Evolutionary conservation across 2,329 filamentous ascomycete genomes (phyloP), one percentile per base, ranked within the genome.

Genomic region (Penicillium sp.): DNA sequence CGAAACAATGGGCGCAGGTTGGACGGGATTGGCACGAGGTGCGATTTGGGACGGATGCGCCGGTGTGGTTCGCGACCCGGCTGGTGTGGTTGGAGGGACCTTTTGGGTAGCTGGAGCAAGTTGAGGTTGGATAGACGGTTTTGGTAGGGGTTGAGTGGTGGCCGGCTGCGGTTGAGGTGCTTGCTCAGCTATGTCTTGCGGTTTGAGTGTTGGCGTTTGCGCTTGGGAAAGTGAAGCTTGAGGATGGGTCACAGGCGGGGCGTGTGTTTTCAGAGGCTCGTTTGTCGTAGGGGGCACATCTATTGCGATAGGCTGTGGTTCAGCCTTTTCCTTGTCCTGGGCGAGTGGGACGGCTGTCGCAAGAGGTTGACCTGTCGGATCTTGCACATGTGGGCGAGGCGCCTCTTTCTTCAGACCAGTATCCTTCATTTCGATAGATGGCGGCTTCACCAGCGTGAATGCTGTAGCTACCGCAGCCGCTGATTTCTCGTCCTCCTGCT

Each of bases 401-500:
- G 47, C 52, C 55, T 67, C 64, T 31, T 61, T 51, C 55, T 69
- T 69, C 16, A 62, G 58, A 57, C 70, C 69, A 44, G 71, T 31
- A 44, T 69, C 64, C 67, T 67, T 69, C 11, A 62, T 61, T 37
- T 69, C 66, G 19, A 53, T 58, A 36, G 59, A 49, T 36, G 56
- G 57, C 8, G 38, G 50, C 50, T 66, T 63, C 36, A 58, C 48
- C 8, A 55, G 37, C 19, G 50, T 37, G 22, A 54, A 22, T 12
- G 53, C 17, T n/a, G 52, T 46, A 5, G 33, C 26, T 9, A 56
- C 36, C 12, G 61, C 47, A 30, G 45, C 53, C 10, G 56, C 55
- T 25, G 81, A 76, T 58, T 84, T 80, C 72, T 77, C 79, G 51
- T 81, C 78, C 42, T 82, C 83, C 66, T 81, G 80, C 69, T 92